Conservation (phyloP, 768 basidiomycete genomes). For the Suillus subalutaceus region DNA sequence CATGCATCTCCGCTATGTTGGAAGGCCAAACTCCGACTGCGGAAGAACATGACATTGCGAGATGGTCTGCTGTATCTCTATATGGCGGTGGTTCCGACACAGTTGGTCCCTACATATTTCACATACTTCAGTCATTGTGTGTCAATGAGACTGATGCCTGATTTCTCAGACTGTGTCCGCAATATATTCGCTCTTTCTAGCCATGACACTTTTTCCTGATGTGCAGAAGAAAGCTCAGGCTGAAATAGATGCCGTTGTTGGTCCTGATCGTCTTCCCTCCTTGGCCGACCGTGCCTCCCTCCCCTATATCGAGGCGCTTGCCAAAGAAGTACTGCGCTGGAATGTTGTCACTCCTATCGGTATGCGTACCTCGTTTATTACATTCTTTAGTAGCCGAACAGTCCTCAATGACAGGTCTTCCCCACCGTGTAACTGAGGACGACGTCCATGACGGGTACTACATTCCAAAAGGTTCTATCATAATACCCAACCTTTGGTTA, state of each 20-base stretch:
- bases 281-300: constrained; percentile 60
- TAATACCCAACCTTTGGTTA: constrained; percentile 28
- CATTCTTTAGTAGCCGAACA: constrained; percentile 44
- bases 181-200: constrained; percentile 63
- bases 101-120: constrained; percentile 23
- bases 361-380: constrained; percentile 43
- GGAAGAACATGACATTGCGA: neutral
- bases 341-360: constrained; percentile 41
- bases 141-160: too few relatives aligned
- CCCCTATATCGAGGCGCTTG: constrained; percentile 63
- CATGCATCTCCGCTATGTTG: constrained; percentile 54
- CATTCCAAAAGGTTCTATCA: constrained; percentile 50
- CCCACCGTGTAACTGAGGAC: constrained; percentile 59
- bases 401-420: constrained; percentile 21
- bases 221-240: constrained; percentile 60
- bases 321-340: constrained; percentile 59
- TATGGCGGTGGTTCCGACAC: constrained; percentile 60
- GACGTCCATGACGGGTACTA: constrained; percentile 64
- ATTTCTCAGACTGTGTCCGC: constrained; percentile 58
- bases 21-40: constrained; percentile 37
- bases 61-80: constrained; percentile 44
- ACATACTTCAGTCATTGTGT: too few relatives aligned
- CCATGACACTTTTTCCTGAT: constrained; percentile 59
- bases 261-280: constrained; percentile 60
- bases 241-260: constrained; percentile 63